Evolutionary conservation across 1,284 basidiomycete genomes (phyloP), one percentile per base, ranked within the genome.

Genomic region (Neonothopanus nambi): DNA sequence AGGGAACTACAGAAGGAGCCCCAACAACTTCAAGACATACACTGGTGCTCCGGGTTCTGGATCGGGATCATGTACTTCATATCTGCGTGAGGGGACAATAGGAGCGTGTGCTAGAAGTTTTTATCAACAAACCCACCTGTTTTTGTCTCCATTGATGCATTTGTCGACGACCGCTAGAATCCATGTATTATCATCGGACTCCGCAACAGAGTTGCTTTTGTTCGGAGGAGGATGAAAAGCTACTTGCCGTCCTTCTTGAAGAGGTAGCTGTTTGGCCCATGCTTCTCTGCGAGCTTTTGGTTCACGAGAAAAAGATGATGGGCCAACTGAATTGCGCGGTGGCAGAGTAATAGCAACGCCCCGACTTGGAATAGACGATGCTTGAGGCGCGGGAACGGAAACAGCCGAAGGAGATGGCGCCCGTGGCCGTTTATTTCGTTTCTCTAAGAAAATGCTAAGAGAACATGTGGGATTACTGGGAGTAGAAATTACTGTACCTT

Each of bases 11-110:
- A 15, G 7, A 1, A 43, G 20, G 28, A 56, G 28, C 51, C 20
- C 3, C 40, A 26, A 26, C n/a, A 52, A 40, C 5, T 24, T 41
- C 17, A 13, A 17, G 7, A 72, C 82, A 65, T 68, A 87, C 84
- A 79, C 85, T 18, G 87, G 84, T 56, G 84, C 77, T 12, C 86
- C 87, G 48, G 87, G 85, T 63, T 89, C 87, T 24, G 85, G 84
- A 60, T 92, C 89, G 47, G 81, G 82, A 65, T 92, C 90, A 67
- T 89, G 86, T 0, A 92, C 89, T 68, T 90, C 87, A 61, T 91
- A 92, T 57, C 87, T 90, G 53, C 13, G 30, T 33, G 30, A 9
- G 8, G 9, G 24, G 5, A 42, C 37, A 51, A 59, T 57, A 53
- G 28, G 36, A 43, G 48, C 38, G n/a, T n/a, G 15, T 26, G 13